Evolutionary conservation across 805 yeast species (phyloP).

Genomic region (Metschnikowia amazonensis): DNA sequence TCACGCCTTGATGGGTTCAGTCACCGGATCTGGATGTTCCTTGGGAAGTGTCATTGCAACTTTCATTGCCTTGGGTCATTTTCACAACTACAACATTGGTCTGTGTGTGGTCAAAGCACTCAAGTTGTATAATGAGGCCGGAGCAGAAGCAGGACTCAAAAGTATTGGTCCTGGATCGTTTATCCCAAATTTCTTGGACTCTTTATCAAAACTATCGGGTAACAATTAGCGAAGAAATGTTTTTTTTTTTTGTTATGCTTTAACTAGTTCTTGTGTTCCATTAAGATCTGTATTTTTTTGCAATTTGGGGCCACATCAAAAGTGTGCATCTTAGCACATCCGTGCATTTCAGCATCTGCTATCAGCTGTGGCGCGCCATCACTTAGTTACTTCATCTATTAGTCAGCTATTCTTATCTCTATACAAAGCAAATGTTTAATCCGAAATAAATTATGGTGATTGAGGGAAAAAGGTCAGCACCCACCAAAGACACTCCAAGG

Average conservation of each 20-base stretch:
- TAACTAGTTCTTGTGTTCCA: too few relatives aligned
- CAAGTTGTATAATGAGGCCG: constrained; percentile 56
- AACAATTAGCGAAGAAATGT: not conserved
- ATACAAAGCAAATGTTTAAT: not conserved
- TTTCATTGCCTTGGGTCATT: constrained; percentile 37
- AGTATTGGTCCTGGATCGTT: constrained; percentile 55
- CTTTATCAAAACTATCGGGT: constrained; percentile 9
- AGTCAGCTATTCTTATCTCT: not conserved
- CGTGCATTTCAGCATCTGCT: not conserved
- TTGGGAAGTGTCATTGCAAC: constrained; percentile 70
- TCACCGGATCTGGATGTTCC: constrained; percentile 84
- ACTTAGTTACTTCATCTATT: not conserved
- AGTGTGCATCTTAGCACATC: not conserved
- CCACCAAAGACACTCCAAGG: constrained; percentile 12
- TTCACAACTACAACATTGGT: constrained; percentile 25
- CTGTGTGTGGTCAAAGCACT: constrained; percentile 55
- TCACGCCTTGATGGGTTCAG: constrained; percentile 53
- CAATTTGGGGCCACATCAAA: too few relatives aligned
- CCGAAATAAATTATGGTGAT: constrained; percentile 9
- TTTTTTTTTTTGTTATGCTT: too few relatives aligned
- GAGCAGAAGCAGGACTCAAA: constrained; percentile 45
- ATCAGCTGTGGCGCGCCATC: not conserved
- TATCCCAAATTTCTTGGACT: constrained; percentile 45
- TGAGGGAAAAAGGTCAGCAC: constrained; percentile 2
- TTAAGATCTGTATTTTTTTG: too few relatives aligned